phyloP scores from a whole-genome alignment of 2,329 filamentous ascomycete species.

The Trichoderma polysporum region DNA sequence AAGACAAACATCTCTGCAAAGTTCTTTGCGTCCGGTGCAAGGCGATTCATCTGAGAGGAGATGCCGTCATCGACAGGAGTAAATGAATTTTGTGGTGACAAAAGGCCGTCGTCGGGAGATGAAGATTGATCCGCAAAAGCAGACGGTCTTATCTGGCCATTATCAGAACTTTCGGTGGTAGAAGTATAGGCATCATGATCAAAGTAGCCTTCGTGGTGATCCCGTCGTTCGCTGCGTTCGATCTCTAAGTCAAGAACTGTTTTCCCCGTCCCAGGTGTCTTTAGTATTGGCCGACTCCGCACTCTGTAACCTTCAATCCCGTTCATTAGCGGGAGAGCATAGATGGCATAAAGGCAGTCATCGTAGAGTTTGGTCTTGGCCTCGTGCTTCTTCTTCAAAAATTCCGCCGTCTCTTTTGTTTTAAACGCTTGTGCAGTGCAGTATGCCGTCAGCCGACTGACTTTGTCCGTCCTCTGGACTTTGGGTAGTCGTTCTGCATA shows the following conservation, averaged over 20 bases:
- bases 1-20: conserved; percentile 97
- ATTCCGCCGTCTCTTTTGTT: conserved; percentile 82
- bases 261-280: conserved; percentile 85
- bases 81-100: conserved; percentile 29
- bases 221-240: conserved; percentile 83
- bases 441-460: conserved; percentile 90
- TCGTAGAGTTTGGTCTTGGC: conserved; percentile 96
- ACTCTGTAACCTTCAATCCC: conserved; percentile 85
- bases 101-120: conserved; percentile 31
- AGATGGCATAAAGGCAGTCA: conserved; percentile 94
- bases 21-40: conserved; percentile 69
- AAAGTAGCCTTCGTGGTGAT: conserved; percentile 90
- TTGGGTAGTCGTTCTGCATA: conserved; percentile 94
- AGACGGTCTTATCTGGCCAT: conserved; percentile 28
- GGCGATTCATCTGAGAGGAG: conserved; percentile 56
- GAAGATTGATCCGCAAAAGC: conserved; percentile 35
- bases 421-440: conserved; percentile 95
- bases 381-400: conserved; percentile 81
- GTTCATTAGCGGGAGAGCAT: conserved; percentile 84
- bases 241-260: conserved; percentile 93
- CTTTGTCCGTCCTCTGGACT: conserved; percentile 77
- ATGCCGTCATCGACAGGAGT: conserved; percentile 41
- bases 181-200: conserved; percentile 64
- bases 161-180: conserved; percentile 33
- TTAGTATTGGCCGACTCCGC: conserved; percentile 85